Conservation (phyloP, 192 early-diverging fungal species). For the Coemansia sp. region DNA sequence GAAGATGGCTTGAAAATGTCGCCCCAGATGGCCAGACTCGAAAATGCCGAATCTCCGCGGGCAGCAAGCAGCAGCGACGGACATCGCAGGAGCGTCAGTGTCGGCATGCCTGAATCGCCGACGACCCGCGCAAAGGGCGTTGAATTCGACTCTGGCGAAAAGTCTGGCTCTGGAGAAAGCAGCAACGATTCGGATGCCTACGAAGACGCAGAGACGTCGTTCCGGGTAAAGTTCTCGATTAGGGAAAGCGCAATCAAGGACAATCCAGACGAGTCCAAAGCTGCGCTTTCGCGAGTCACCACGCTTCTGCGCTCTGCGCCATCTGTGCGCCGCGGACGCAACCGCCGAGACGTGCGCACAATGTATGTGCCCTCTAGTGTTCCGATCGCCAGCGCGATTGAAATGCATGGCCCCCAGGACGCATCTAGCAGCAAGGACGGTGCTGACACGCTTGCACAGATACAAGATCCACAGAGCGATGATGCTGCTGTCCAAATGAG, state of each 20-base stretch:
- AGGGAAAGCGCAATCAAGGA: slow-evolving; percentile 48
- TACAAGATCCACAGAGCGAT: background rate
- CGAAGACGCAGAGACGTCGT: slow-evolving; percentile 25
- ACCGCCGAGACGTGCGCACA: slow-evolving; percentile 51
- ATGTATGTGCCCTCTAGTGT: slow-evolving; percentile 36
- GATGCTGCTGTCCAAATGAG: slow-evolving; percentile 9
- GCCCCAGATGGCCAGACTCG: slow-evolving; percentile 4
- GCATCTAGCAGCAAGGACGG: background rate
- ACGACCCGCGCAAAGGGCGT: slow-evolving; percentile 6
- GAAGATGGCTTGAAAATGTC: slow-evolving; percentile 10
- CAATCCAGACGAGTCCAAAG: slow-evolving; percentile 52
- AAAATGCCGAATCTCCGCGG: background rate
- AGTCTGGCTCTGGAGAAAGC: background rate
- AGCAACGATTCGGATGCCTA: slow-evolving; percentile 5
- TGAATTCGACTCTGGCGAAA: background rate
- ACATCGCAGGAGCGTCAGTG: slow-evolving; percentile 40
- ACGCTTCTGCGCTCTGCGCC: slow-evolving; percentile 47
- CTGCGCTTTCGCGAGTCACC: slow-evolving; percentile 41
- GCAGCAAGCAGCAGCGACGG: slow-evolving; percentile 11
- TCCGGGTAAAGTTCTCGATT: slow-evolving; percentile 55
- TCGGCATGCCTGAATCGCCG: slow-evolving; percentile 5
- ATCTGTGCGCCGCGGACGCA: slow-evolving; percentile 17
- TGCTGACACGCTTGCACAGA: background rate
- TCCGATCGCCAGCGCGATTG: background rate
- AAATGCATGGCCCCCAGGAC: slow-evolving; percentile 4